Base-by-base conservation (phyloP, 2,329 filamentous ascomycete genomes). In the Alternaria triticimaculans region DNA sequence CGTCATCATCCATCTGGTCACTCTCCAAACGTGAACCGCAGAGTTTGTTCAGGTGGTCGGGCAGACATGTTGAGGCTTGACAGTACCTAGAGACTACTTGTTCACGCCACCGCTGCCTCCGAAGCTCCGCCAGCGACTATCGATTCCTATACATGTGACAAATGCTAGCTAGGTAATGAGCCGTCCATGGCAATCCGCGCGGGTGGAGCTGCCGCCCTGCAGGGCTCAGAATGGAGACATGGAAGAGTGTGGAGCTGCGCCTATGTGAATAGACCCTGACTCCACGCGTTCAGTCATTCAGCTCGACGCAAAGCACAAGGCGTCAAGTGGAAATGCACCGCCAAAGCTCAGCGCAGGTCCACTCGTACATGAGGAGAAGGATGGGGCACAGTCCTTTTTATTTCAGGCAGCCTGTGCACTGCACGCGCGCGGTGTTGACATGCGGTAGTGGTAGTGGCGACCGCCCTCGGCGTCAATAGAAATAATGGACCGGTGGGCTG, bases 161-260 rank as follows among this genome's bases (percentile, higher is more conserved):
- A 58, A 58, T 30, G 57, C 63, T 37, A 56, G 33, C 61, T 46
- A 18, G 57, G 37, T 56, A 54, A 58, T 63, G 59, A 65, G 60
- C 57, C 64, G 66, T 61, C 50, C 26, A 59, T 49, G 45, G 33
- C 58, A 57, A 55, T 55, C 51, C 54, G 45, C 23, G 21, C 54
- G 48, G 49, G 64, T 64, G 61, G 49, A 62, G 30, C 58, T 41
- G 43, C 58, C 48, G 53, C 43, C 26, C 43, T 55, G 50, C 50
- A 53, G 21, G 23, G 54, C 46, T 37, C 48, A 26, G 28, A 23
- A 56, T 43, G 37, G 53, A 26, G 55, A 58, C 18, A 51, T 49
- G 59, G 30, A 26, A 43, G 15, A 21, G 43, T 41, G 55, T 49
- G 44, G 55, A 48, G 44, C 54, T 41, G 44, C 26, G 44, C 37